Base-by-base conservation (phyloP, 768 basidiomycete genomes). In the Amanita pseudoporphyria region DNA sequence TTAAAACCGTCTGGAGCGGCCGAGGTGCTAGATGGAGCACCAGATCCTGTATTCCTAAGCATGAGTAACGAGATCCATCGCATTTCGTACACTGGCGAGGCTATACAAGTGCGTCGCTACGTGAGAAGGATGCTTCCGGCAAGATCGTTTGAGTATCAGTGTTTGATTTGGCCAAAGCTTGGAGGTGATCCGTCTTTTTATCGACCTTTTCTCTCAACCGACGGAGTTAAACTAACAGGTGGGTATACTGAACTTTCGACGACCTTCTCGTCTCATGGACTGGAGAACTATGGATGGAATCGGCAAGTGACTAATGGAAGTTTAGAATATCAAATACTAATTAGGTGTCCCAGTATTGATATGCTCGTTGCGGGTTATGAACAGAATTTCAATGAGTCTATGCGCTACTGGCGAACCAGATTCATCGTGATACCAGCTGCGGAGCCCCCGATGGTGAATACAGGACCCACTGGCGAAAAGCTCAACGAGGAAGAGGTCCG, bases 61-160 rank as follows among this genome's bases (percentile, higher is more conserved):
- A 93, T 94, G 79, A 85, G 84, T 61, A 95, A 97, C 61, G 90
- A 95, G 65, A 91, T 98, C 37, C 95, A 98, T 64, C 75, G 86
- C 21, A 82, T 99, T 53, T 83, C 85, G 36, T 98, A 93, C 58
- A 88, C 84, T 39, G 87, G 88, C n/a, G 87, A 93, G 57, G 77
- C 81, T 13, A 88, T 98, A 52, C 85, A 91, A 58, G 91, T 97
- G 14, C 77, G 84, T 57, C 74, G 90, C 35, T 92, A 91, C 61
- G 84, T 90, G 22, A 77, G 92, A 21, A 75, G 84, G 54, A 74
- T 84, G 73, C 75, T 78, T 45, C 71, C 68, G 51, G 78, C 74
- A 47, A 73, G 74, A 16, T 74, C 83, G 1, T 79, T 87, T 54
- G 68, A 78, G 18, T 98, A 99, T 63, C 76, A 85, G 54, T 95